Evolutionary conservation across 495 filamentous ascomycete genomes (phyloP).

Genomic region (Penicillium atrosanguineum): DNA sequence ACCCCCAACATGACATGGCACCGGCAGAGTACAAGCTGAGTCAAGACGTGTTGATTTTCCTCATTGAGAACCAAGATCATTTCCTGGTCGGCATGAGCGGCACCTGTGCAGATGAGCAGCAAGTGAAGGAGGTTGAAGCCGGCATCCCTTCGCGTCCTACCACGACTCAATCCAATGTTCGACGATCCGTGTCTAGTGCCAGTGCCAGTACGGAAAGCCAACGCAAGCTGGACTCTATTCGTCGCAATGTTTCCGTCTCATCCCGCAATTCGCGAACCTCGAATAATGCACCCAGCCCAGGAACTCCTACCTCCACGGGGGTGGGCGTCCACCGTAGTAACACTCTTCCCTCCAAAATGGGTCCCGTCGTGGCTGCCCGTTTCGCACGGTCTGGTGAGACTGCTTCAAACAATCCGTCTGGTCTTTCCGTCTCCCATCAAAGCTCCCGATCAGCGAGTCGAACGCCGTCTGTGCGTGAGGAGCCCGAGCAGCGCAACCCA

Average conservation of each 20-base stretch:
- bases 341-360: slow-evolving; percentile 90
- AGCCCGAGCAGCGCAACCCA: slow-evolving; percentile 4
- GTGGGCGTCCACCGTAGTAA: slow-evolving; percentile 85
- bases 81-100: slow-evolving; percentile 94
- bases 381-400: slow-evolving; percentile 44
- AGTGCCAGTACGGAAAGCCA: slow-evolving; percentile 85
- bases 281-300: slow-evolving; percentile 66
- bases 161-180: slow-evolving; percentile 52
- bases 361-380: slow-evolving; percentile 64
- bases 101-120: slow-evolving; percentile 83
- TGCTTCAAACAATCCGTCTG: slow-evolving; percentile 29
- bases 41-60: slow-evolving; percentile 94
- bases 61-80: slow-evolving; percentile 94
- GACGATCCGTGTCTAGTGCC: slow-evolving; percentile 78
- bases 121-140: slow-evolving; percentile 77
- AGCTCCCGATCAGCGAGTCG: slow-evolving; percentile 36
- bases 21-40: slow-evolving; percentile 91
- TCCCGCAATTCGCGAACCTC: slow-evolving; percentile 67
- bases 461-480: slow-evolving; percentile 32
- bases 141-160: slow-evolving; percentile 56
- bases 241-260: slow-evolving; percentile 79
- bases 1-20: slow-evolving; percentile 91
- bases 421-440: slow-evolving; percentile 31
- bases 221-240: slow-evolving; percentile 66
- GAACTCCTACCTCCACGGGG: slow-evolving; percentile 59